Evolutionary conservation across 495 filamentous ascomycete species (phyloP).

Genomic region (Neurospora sp.): DNA sequence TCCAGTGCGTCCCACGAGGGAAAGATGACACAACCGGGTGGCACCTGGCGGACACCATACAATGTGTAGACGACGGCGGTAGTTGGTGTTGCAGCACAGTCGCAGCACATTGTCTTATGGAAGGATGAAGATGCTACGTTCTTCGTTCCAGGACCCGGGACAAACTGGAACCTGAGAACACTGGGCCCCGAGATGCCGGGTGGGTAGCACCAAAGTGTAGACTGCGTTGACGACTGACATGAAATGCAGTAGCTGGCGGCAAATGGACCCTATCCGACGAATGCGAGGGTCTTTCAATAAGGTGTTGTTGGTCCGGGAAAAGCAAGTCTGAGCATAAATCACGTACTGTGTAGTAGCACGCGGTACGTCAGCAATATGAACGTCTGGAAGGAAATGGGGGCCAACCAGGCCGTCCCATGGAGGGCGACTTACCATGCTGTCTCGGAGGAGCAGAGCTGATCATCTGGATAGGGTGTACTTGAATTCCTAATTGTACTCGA

Average conservation of each 20-base stretch:
- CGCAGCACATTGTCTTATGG: not conserved
- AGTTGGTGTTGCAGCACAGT: not conserved
- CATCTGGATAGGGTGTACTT: not conserved
- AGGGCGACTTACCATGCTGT: not conserved
- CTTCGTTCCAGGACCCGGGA: not conserved
- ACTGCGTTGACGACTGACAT: not conserved
- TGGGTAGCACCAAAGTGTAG: not conserved
- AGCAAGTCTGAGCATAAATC: not conserved
- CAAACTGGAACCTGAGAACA: not conserved
- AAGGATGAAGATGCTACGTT: not conserved
- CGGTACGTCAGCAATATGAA: not conserved
- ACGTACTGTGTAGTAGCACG: not conserved
- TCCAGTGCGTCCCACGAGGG: not conserved
- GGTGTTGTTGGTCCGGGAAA: not conserved
- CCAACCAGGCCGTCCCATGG: not conserved
- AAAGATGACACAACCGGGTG: not conserved
- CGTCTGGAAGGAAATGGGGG: not conserved
- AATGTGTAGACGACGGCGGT: not conserved
- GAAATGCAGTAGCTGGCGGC: not conserved
- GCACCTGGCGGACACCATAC: not conserved
- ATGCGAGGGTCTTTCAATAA: not conserved
- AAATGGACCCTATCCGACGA: not conserved
- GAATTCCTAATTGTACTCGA: not conserved
- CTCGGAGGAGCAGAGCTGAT: not conserved
- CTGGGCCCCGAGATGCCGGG: not conserved